A percentile compares a stretch with the other conserved stretches of the same genome.
Conservation (phyloP, 225 moss, liverwort and hornwort species). For the Climacium dendroides region DNA sequence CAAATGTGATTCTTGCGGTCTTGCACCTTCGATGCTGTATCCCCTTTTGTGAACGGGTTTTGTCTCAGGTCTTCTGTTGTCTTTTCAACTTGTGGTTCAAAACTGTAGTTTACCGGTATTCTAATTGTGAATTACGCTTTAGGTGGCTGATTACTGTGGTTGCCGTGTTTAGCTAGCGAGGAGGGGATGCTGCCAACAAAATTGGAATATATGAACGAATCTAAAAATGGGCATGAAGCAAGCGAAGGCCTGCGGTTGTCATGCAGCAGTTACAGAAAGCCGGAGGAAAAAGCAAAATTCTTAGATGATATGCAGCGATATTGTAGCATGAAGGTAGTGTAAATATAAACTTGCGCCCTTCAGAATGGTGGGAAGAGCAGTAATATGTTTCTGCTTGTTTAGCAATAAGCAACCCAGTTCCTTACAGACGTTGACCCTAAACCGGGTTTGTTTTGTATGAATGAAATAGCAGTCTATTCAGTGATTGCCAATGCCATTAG, state of each 20-base stretch:
- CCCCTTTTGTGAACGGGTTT: background rate
- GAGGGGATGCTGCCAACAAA: background rate
- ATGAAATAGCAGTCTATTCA: background rate
- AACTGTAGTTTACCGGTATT: background rate
- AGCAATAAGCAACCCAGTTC: background rate
- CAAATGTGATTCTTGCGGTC: background rate
- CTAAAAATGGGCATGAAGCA: background rate
- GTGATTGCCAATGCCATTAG: background rate
- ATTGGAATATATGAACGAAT: background rate
- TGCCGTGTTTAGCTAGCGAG: background rate
- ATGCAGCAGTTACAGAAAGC: background rate
- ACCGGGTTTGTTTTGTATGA: background rate
- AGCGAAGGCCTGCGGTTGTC: background rate
- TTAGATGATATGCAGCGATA: background rate
- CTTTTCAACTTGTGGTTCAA: background rate
- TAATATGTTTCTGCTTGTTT: background rate
- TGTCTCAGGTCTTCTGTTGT: background rate
- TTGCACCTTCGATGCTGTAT: background rate
- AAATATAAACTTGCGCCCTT: background rate
- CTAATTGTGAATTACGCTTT: background rate
- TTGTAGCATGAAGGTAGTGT: constrained; percentile 7
- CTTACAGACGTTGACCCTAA: background rate
- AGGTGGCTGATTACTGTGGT: background rate
- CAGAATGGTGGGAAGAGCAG: background rate
- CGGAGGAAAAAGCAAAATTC: background rate